Conservation (phyloP, 2,329 filamentous ascomycete species). For the Aureobasidium sp. region DNA sequence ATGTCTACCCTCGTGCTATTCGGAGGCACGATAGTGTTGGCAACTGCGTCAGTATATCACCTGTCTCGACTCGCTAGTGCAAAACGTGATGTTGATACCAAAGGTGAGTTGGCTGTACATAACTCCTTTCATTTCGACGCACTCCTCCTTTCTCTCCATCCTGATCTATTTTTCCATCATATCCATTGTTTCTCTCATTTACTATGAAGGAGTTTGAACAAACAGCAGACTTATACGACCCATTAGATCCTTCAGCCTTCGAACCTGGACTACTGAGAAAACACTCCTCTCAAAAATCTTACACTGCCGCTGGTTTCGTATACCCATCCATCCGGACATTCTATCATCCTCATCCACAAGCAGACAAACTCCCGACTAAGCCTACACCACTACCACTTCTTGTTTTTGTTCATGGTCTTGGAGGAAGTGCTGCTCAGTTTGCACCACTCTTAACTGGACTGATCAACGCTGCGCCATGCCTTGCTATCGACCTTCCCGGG, state of each 20-base stretch:
- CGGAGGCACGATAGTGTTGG: neutral
- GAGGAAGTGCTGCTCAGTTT: conserved; percentile 88
- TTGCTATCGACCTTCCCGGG: conserved; percentile 84
- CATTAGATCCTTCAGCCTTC: conserved; percentile 42
- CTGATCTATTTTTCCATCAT: neutral
- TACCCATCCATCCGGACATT: conserved; percentile 78
- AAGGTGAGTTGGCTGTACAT: conserved; percentile 10
- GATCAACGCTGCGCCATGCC: conserved; percentile 71
- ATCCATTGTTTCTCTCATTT: neutral
- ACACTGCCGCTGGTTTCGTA: conserved; percentile 56
- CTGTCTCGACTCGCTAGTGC: conserved; percentile 4
- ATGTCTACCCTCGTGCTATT: conserved; percentile 9
- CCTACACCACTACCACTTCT: conserved; percentile 72
- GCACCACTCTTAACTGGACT: conserved; percentile 72
- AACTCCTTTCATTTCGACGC: neutral
- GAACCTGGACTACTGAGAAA: conserved; percentile 77
- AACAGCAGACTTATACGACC: conserved; percentile 8
- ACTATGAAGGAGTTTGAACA: conserved; percentile 2
- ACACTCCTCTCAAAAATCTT: conserved; percentile 60
- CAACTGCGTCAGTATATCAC: conserved; percentile 6
- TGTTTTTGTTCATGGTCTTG: conserved; percentile 86
- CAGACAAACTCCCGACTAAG: conserved; percentile 66
- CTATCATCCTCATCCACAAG: conserved; percentile 71
- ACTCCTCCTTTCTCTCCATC: neutral
- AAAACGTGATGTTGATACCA: conserved; percentile 4